A percentile compares a stretch with the other conserved stretches of the same genome.
phyloP scores from a whole-genome alignment of 352 stramenopile genomes.

The Pythium phragmitis region DNA sequence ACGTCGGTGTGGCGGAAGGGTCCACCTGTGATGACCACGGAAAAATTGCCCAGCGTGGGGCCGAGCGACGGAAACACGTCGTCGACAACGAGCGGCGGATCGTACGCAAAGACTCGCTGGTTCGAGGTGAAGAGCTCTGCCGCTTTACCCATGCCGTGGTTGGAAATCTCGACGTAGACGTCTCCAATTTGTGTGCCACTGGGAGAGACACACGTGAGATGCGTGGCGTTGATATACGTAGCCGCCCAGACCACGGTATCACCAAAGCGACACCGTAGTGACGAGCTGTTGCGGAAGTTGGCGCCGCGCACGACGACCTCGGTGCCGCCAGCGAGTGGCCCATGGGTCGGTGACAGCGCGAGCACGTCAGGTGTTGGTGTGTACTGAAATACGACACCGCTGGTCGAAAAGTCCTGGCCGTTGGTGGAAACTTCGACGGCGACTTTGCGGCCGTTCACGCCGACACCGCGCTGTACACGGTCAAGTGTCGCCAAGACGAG shows the following conservation, averaged over 20 bases:
- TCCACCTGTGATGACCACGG: slow-evolving; percentile 78
- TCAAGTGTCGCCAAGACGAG: slow-evolving; percentile 12
- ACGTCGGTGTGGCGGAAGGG: slow-evolving; percentile 72
- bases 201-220: slow-evolving; percentile 73
- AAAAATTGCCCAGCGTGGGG: slow-evolving; percentile 84
- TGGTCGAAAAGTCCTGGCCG: slow-evolving; percentile 66
- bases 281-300: slow-evolving; percentile 76
- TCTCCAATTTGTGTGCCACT: slow-evolving; percentile 32
- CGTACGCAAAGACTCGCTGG: slow-evolving; percentile 76
- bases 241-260: slow-evolving; percentile 40
- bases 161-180: slow-evolving; percentile 68
- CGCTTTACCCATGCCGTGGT: slow-evolving; percentile 43
- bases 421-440: slow-evolving; percentile 90
- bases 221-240: slow-evolving; percentile 59
- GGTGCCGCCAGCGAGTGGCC: slow-evolving; percentile 76
- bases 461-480: slow-evolving; percentile 36
- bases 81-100: slow-evolving; percentile 57
- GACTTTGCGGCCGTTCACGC: slow-evolving; percentile 57
- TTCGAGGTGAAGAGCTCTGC: slow-evolving; percentile 41
- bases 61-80: slow-evolving; percentile 80
- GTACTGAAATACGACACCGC: slow-evolving; percentile 65
- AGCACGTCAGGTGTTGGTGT: slow-evolving; percentile 58
- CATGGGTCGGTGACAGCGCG: slow-evolving; percentile 63
- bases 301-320: slow-evolving; percentile 72
- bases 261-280: slow-evolving; percentile 71